These are phyloP conservation scores for Leccinum cinnamomeum DNA, from an alignment of 1,284 basidiomycete genomes.

Conservation along the genomic window DNA sequence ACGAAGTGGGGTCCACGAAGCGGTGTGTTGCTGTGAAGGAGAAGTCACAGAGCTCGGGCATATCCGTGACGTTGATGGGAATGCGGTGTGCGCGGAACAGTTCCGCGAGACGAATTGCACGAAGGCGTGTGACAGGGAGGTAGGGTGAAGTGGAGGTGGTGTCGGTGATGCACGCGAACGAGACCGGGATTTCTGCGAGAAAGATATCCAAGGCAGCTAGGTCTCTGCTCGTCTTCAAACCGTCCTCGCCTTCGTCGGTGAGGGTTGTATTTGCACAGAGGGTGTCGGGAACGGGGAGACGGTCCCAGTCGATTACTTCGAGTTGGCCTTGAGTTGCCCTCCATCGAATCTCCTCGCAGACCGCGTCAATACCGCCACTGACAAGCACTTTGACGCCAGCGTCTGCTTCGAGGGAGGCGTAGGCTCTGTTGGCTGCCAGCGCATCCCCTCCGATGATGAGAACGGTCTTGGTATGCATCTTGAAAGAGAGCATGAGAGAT, in stretches of 20 bases:
- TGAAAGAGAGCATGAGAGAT: constrained; percentile 81
- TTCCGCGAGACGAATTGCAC: constrained; percentile 49
- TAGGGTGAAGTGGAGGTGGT: constrained; percentile 23
- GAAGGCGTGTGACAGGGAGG: constrained; percentile 36
- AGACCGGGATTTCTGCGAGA: constrained; percentile 42
- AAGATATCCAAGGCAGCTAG: constrained; percentile 47
- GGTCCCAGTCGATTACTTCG: constrained; percentile 53
- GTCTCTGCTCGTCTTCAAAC: constrained; percentile 34
- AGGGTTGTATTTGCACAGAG: background rate
- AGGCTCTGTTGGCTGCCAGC: constrained; percentile 80
- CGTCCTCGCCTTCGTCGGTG: background rate
- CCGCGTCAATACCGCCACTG: constrained; percentile 44
- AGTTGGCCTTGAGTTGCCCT: constrained; percentile 58
- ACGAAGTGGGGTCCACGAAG: constrained; percentile 55
- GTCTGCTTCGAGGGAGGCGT: constrained; percentile 81
- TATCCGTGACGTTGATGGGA: constrained; percentile 86
- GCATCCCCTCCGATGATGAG: constrained; percentile 76
- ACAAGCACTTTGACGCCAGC: constrained; percentile 69
- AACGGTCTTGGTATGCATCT: constrained; percentile 50
- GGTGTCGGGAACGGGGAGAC: constrained; percentile 26
- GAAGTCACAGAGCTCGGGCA: constrained; percentile 86
- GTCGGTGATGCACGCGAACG: constrained; percentile 70
- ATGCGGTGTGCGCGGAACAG: constrained; percentile 66
- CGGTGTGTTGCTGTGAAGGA: constrained; percentile 88
- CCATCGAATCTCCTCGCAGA: constrained; percentile 75